A percentile compares a stretch with the other conserved stretches of the same genome.
Evolutionary conservation across 805 yeast genomes (phyloP).

Genomic region (Yarrowia phangngaensis): DNA sequence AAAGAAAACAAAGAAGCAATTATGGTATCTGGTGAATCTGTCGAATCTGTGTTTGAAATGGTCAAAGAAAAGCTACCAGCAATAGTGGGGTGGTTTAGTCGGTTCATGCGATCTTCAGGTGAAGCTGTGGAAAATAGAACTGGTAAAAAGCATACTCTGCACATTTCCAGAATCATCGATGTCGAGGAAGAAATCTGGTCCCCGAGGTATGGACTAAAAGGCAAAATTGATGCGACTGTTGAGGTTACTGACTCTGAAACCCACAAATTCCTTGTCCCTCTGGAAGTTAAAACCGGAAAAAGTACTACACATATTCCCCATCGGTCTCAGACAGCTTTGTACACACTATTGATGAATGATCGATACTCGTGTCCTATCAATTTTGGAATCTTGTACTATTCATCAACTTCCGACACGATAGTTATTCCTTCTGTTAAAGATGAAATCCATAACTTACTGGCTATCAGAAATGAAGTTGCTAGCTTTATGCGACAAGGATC

Average conservation of each 20-base stretch:
- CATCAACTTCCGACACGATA: constrained; percentile 55
- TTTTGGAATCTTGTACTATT: constrained; percentile 68
- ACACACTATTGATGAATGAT: constrained; percentile 73
- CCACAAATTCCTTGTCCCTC: constrained; percentile 53
- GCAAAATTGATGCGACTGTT: constrained; percentile 83
- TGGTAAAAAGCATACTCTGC: constrained; percentile 44
- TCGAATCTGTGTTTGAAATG: constrained; percentile 53
- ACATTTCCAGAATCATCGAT: constrained; percentile 65
- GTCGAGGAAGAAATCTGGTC: constrained; percentile 92
- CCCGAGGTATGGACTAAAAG: constrained; percentile 83
- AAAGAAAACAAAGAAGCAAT: constrained; percentile 29
- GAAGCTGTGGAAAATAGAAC: constrained; percentile 30
- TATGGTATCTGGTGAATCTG: constrained; percentile 49
- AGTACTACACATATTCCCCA: constrained; percentile 56
- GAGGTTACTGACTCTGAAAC: constrained; percentile 51
- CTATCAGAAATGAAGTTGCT: constrained; percentile 68
- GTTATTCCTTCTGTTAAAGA: constrained; percentile 50
- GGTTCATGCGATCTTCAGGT: constrained; percentile 31
- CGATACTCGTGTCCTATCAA: constrained; percentile 67
- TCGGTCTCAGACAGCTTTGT: constrained; percentile 80
- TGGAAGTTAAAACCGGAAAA: constrained; percentile 87
- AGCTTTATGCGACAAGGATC: constrained; percentile 47
- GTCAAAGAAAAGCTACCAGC: constrained; percentile 36
- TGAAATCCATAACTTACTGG: constrained; percentile 65
- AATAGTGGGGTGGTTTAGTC: constrained; percentile 35